phyloP scores from a whole-genome alignment of 352 stramenopile genomes.

The Phytophthora quininea region DNA sequence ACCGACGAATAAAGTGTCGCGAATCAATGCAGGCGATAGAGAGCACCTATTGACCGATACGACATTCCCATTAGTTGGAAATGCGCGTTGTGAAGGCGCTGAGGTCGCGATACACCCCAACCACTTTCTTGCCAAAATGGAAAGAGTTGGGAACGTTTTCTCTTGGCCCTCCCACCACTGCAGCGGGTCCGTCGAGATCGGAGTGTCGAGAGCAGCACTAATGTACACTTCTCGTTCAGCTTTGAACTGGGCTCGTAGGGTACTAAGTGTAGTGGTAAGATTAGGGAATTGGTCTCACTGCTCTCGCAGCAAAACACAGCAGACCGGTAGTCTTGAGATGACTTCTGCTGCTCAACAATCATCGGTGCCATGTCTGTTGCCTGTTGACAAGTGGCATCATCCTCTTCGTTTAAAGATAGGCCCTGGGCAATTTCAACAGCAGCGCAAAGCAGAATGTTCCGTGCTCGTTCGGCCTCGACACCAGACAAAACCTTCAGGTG shows the following conservation, averaged over 20 bases:
- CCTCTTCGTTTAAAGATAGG: neutral
- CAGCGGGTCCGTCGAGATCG: neutral
- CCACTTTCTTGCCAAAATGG: conserved; percentile 8
- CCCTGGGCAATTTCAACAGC: neutral
- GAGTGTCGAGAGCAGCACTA: neutral
- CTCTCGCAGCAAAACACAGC: neutral
- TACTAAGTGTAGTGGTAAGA: neutral
- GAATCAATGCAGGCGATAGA: neutral
- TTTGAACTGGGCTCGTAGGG: neutral
- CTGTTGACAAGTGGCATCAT: neutral
- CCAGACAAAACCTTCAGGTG: neutral
- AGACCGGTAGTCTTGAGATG: neutral
- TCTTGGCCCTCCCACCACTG: conserved; percentile 2
- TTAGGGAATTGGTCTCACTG: neutral
- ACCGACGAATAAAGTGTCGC: neutral
- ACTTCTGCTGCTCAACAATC: neutral
- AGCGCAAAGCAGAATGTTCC: neutral
- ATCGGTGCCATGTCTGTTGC: neutral
- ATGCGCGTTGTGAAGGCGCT: neutral
- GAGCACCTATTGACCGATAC: neutral
- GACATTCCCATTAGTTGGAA: neutral
- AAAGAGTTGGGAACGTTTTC: neutral
- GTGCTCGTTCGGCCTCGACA: neutral
- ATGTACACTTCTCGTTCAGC: neutral
- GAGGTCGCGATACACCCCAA: conserved; percentile 13